Evolutionary conservation across 1,139 yeast species (phyloP).

Genomic region (Candida anutae): DNA sequence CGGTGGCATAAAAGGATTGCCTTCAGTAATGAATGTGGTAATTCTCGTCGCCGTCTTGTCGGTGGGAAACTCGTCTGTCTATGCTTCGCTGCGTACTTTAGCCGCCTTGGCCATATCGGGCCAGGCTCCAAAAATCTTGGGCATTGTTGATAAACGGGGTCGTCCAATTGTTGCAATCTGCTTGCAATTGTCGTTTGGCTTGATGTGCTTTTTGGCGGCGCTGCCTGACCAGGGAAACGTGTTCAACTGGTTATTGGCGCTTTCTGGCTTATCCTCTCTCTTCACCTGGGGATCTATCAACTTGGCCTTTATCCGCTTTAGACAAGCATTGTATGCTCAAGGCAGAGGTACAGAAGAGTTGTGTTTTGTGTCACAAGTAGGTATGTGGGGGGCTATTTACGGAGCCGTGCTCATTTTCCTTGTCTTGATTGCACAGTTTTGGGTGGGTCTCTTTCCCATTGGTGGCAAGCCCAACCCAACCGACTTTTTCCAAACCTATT

Average conservation of each 20-base stretch:
- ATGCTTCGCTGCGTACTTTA: slow-evolving; percentile 25
- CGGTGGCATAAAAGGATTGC: slow-evolving; percentile 24
- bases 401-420: slow-evolving; percentile 20
- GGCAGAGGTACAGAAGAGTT: slow-evolving; percentile 27
- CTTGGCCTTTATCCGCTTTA: slow-evolving; percentile 28
- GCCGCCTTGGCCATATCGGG: slow-evolving; percentile 27
- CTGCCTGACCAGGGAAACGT: slow-evolving; percentile 22
- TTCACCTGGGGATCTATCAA: slow-evolving; percentile 32
- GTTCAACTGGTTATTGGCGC: slow-evolving; percentile 29
- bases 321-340: slow-evolving; percentile 24
- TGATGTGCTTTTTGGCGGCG: slow-evolving; percentile 34
- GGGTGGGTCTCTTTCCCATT: slow-evolving; percentile 35
- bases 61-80: slow-evolving; percentile 27
- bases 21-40: slow-evolving; percentile 26
- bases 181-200: slow-evolving; percentile 39
- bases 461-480: slow-evolving; percentile 25
- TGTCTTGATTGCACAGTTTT: slow-evolving; percentile 32
- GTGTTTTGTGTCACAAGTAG: slow-evolving; percentile 25
- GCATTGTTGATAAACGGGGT: slow-evolving; percentile 21
- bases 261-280: slow-evolving; percentile 28
- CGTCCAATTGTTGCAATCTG: slow-evolving; percentile 26
- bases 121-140: slow-evolving; percentile 24
- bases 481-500: slow-evolving; percentile 44
- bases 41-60: slow-evolving; percentile 25
- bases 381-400: slow-evolving; percentile 24